Evolutionary conservation across 495 filamentous ascomycete species (phyloP).

Genomic region (Annulohypoxylon stygium): DNA sequence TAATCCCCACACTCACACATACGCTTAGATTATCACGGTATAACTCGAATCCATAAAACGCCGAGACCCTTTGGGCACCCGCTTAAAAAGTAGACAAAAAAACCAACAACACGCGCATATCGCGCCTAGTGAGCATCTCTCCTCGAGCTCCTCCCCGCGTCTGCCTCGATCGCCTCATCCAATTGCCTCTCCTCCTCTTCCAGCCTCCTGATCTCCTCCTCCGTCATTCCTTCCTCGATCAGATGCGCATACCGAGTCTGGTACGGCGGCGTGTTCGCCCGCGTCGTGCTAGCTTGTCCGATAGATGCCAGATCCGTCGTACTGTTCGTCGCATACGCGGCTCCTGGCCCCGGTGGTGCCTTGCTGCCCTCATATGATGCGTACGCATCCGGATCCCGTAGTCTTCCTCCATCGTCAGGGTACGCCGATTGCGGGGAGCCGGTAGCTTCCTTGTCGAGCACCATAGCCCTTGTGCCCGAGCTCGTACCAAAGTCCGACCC

Average conservation of each 20-base stretch:
- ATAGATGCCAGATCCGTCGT: slow-evolving; percentile 20
- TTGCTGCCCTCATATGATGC: slow-evolving; percentile 57
- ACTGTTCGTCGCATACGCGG: slow-evolving; percentile 17
- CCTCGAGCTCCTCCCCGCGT: slow-evolving; percentile 40
- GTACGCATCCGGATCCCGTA: slow-evolving; percentile 43
- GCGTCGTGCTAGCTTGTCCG: slow-evolving; percentile 23
- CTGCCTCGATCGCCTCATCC: slow-evolving; percentile 60
- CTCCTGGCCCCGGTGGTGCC: slow-evolving; percentile 26
- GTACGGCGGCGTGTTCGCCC: slow-evolving; percentile 47
- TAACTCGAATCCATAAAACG: slow-evolving; percentile 16
- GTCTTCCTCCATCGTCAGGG: slow-evolving; percentile 51
- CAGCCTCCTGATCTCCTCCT: slow-evolving; percentile 59
- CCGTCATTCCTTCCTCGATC: slow-evolving; percentile 66
- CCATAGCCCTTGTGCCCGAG: slow-evolving; percentile 47
- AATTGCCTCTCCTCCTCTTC: slow-evolving; percentile 65
- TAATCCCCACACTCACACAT: slow-evolving; percentile 16
- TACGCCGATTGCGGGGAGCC: slow-evolving; percentile 55
- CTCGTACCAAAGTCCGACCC: slow-evolving; percentile 39
- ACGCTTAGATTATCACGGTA: slow-evolving; percentile 37
- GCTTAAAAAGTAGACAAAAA: not conserved
- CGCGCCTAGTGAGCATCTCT: slow-evolving; percentile 33
- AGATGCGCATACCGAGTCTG: slow-evolving; percentile 58
- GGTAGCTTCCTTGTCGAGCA: slow-evolving; percentile 58
- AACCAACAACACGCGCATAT: not conserved
- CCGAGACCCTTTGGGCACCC: slow-evolving; percentile 7